A percentile compares a stretch with the other conserved stretches of the same genome.
Conservation (phyloP, 1,284 basidiomycete genomes). For the Naganishia sp. region DNA sequence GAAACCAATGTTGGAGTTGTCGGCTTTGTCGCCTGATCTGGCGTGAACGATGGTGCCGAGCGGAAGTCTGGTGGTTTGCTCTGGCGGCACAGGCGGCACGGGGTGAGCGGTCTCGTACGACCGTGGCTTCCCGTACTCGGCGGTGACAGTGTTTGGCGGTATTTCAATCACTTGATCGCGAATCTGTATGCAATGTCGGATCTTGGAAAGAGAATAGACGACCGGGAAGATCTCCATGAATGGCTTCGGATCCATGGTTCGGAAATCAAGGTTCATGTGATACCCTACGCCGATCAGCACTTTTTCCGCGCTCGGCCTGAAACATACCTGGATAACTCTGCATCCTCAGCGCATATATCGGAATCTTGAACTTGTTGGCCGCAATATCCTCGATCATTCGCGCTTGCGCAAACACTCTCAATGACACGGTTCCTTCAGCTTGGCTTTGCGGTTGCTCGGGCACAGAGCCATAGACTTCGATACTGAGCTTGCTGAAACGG, state of each 20-base stretch:
- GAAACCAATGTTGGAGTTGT: conserved; percentile 41
- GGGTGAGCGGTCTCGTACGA: conserved; percentile 22
- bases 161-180: conserved; percentile 3
- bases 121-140: not conserved
- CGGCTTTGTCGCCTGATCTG: conserved; percentile 42
- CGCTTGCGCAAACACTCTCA: conserved; percentile 40
- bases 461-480: conserved; percentile 39
- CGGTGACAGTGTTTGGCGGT: conserved; percentile 2
- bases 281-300: conserved; percentile 10
- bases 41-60: conserved; percentile 40
- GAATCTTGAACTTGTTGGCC: conserved; percentile 37
- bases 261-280: conserved; percentile 30
- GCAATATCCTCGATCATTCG: conserved; percentile 35
- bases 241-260: conserved; percentile 27
- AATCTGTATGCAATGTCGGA: conserved; percentile 11
- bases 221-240: conserved; percentile 31
- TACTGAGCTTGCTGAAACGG: conserved; percentile 33
- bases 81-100: conserved; percentile 24
- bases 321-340: conserved; percentile 29
- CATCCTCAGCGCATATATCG: conserved; percentile 30
- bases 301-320: not conserved
- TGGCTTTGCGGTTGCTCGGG: conserved; percentile 35
- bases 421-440: conserved; percentile 36
- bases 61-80: conserved; percentile 35
- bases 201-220: conserved; percentile 9